Conservation (phyloP, 768 basidiomycete species). For the Dioszegia hungarica region DNA sequence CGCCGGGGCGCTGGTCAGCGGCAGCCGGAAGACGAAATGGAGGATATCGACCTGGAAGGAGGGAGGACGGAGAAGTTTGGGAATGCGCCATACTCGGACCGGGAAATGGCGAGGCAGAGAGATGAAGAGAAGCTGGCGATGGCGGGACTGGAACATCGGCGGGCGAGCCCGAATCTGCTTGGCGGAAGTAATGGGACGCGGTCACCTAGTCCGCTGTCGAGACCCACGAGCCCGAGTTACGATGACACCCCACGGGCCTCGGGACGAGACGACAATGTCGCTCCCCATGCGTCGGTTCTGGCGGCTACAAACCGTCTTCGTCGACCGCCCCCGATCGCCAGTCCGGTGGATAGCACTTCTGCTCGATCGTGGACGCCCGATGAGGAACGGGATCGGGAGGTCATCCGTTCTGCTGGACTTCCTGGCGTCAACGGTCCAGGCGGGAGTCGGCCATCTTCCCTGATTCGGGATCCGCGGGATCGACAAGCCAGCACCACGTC, state of each 20-base stretch:
- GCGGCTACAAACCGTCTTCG: conserved; percentile 23
- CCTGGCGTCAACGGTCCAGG: background rate
- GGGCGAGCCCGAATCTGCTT: conserved; percentile 9
- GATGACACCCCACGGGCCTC: conserved; percentile 5
- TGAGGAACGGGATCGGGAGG: conserved; percentile 23
- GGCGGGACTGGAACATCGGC: conserved; percentile 31
- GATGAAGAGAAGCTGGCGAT: conserved; percentile 31
- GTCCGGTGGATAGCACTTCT: conserved; percentile 6
- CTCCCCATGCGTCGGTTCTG: conserved; percentile 19
- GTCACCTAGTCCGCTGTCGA: conserved; percentile 2
- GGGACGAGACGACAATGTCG: background rate
- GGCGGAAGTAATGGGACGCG: background rate
- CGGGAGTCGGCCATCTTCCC: background rate
- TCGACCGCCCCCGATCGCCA: conserved; percentile 25
- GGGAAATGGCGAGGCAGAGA: conserved; percentile 24
- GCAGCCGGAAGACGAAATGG: conserved; percentile 37
- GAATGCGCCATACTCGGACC: conserved; percentile 4
- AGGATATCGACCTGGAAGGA: conserved; percentile 49
- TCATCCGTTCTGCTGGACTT: conserved; percentile 1
- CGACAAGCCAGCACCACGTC: background rate
- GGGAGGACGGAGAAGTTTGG: conserved; percentile 43
- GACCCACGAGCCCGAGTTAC: background rate
- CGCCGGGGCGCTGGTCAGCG: conserved; percentile 3
- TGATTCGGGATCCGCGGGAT: background rate
- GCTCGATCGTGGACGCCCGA: conserved; percentile 7